A percentile compares a stretch with the other conserved stretches of the same genome.
Conservation (phyloP, 805 yeast genomes). For the Candida ipomoeae region DNA sequence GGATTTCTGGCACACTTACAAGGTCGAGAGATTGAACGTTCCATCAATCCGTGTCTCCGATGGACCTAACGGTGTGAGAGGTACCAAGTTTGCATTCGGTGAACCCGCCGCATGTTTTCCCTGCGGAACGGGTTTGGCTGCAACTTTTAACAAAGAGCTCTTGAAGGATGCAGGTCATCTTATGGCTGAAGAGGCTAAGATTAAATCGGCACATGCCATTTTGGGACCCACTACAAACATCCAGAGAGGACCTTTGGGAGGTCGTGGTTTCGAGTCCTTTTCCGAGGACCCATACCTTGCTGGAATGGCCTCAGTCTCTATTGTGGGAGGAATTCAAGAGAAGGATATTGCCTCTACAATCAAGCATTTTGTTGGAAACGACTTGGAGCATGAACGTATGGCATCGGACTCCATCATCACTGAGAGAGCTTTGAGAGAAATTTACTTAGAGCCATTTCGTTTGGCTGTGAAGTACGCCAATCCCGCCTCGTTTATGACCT, state of each 20-base stretch:
- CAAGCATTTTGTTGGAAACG: conserved; percentile 32
- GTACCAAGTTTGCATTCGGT: conserved; percentile 26
- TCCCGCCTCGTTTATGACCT: conserved; percentile 30
- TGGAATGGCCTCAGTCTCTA: conserved; percentile 24
- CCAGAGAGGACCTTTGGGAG: conserved; percentile 33
- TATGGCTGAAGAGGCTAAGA: conserved; percentile 31
- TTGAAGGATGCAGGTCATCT: conserved; percentile 27
- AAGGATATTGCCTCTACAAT: conserved; percentile 29
- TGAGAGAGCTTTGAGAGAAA: conserved; percentile 30
- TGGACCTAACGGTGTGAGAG: conserved; percentile 34
- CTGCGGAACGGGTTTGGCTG: conserved; percentile 32
- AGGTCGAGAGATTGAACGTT: conserved; percentile 36
- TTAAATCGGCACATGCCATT: conserved; percentile 28
- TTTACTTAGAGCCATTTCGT: conserved; percentile 32
- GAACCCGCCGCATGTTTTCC: conserved; percentile 32
- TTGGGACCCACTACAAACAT: conserved; percentile 32
- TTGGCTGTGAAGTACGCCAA: conserved; percentile 28
- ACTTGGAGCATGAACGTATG: conserved; percentile 30
- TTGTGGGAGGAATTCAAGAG: conserved; percentile 28
- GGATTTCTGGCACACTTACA: conserved; percentile 50
- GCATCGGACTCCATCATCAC: conserved; percentile 27
- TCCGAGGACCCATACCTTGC: conserved; percentile 32
- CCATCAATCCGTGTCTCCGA: conserved; percentile 44
- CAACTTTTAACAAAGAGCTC: conserved; percentile 28
- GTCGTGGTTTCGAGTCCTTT: conserved; percentile 32